Base-by-base conservation (phyloP, 2,329 filamentous ascomycete genomes). In the Colletotrichum horii region DNA sequence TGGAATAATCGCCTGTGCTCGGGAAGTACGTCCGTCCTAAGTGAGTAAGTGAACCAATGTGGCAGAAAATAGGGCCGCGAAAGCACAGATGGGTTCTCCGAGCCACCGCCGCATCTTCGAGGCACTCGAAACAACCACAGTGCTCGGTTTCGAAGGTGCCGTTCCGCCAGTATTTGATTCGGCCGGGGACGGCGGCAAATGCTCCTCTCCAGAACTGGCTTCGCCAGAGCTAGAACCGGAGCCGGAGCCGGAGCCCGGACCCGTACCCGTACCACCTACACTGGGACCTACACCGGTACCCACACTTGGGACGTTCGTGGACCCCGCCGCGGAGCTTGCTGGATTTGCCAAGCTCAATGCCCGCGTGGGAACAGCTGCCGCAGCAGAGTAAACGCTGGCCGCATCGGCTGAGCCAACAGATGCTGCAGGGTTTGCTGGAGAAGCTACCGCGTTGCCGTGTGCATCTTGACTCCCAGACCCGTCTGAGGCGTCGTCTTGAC, bases 71-170 rank as follows among this genome's bases (percentile, higher is more conserved):
- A 52, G 14, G 43, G 43, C 19, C 0, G 43, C n/a, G 9, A 12
- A 52, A 22, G 2, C 43, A 52, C 14, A 52, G 43, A 52, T 1
- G 2, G 1, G 7, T 11, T 12, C 1, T 8, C 24, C 43, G n/a
- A 52, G 8, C n/a, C 43, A 52, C 6, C 14, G n/a, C n/a, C 14
- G n/a, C 0, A 52, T 1, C 3, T 4, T 22, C 0, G 0, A 22
- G 9, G n/a, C 22, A 24, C 43, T 6, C 12, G 43, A 52, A 3
- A 22, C 43, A 52, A 52, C 43, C 12, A 22, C 43, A 6, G 43
- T 14, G 43, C 43, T 52, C n/a, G 43, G n/a, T 22, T 52, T 14
- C 6, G 6, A 52, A 22, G 43, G 24, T 4, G 14, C 3, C 0
- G 2, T 8, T 14, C 0, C n/a, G n/a, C 43, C 43, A 52, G 43